These are phyloP conservation scores for Aspergillus sclerotiicarbonarius DNA, from an alignment of 495 filamentous ascomycete genomes.

Conservation along the genomic window DNA sequence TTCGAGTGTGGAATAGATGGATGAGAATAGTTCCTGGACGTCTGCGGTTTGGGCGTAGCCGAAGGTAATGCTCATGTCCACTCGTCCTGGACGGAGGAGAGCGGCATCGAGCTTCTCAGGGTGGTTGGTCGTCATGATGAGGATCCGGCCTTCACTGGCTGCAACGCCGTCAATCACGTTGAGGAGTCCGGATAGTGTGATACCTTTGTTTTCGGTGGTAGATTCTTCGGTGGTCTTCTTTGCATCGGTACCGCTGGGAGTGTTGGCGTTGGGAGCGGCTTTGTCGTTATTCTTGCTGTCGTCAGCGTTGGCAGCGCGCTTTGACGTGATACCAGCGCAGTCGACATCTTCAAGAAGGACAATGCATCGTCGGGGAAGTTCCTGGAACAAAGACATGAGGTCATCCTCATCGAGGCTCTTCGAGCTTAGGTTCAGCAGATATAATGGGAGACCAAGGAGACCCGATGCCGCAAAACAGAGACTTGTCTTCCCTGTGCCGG, in stretches of 20 bases:
- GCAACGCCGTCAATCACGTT: conserved; percentile 83
- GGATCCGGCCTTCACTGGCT: conserved; percentile 69
- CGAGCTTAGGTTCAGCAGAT: conserved; percentile 46
- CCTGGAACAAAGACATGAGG: conserved; percentile 66
- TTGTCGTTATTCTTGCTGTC: conserved; percentile 5
- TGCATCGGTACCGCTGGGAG: neutral
- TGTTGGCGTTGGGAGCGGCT: neutral
- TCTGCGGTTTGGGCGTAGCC: conserved; percentile 61
- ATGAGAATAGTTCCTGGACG: conserved; percentile 64
- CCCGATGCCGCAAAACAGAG: conserved; percentile 49
- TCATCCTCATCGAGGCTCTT: conserved; percentile 58
- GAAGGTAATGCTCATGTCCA: conserved; percentile 73
- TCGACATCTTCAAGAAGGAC: conserved; percentile 52
- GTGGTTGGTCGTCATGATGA: conserved; percentile 87
- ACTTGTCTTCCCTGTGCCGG: conserved; percentile 53
- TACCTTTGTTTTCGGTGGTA: conserved; percentile 23
- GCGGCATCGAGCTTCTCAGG: conserved; percentile 72
- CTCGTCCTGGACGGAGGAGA: conserved; percentile 71
- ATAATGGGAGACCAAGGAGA: conserved; percentile 43
- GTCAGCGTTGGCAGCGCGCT: conserved; percentile 16
- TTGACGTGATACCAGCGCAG: conserved; percentile 57
- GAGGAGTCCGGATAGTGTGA: conserved; percentile 70
- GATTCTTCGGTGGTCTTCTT: conserved; percentile 2
- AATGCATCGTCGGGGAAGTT: conserved; percentile 45
- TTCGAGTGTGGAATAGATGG: conserved; percentile 59